A percentile compares a stretch with the other conserved stretches of the same genome.
Evolutionary conservation across 805 yeast genomes (phyloP).

Genomic region (Wickerhamia fluorescens): DNA sequence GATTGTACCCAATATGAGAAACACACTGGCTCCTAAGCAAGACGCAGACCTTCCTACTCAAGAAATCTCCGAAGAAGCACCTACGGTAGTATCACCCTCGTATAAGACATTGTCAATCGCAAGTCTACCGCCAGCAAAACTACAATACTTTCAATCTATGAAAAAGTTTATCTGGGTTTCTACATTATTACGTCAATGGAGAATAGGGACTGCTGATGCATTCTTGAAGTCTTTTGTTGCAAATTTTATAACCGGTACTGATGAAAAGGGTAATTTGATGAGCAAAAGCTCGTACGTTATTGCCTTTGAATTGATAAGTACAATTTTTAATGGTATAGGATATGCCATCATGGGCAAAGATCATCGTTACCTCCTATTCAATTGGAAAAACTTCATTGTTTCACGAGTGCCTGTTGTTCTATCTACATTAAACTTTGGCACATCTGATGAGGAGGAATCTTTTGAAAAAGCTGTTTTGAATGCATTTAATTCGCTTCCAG

Average conservation of each 20-base stretch:
- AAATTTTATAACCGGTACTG: slow-evolving; percentile 5
- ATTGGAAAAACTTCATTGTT: slow-evolving; percentile 30
- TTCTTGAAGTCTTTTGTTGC: slow-evolving; percentile 9
- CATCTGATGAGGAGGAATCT: slow-evolving; percentile 6
- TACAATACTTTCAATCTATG: too few relatives aligned
- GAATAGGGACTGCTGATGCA: slow-evolving; percentile 2
- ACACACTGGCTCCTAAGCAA: too few relatives aligned
- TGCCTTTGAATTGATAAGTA: slow-evolving; percentile 12
- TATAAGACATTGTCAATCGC: too few relatives aligned
- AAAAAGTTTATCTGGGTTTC: too few relatives aligned
- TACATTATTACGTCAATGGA: background rate
- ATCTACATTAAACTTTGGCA: slow-evolving; percentile 10
- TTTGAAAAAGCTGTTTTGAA: slow-evolving; percentile 11
- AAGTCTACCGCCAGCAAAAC: too few relatives aligned
- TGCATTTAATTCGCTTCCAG: slow-evolving; percentile 9
- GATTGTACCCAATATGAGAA: too few relatives aligned
- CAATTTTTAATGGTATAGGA: slow-evolving; percentile 16
- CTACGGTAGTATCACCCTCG: too few relatives aligned
- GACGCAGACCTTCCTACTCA: too few relatives aligned
- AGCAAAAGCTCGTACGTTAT: slow-evolving; percentile 8
- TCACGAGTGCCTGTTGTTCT: slow-evolving; percentile 22
- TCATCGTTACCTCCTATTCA: slow-evolving; percentile 18
- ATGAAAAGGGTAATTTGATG: slow-evolving; percentile 6
- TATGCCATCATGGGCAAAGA: slow-evolving; percentile 14
- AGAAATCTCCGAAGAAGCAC: too few relatives aligned